phyloP scores from a whole-genome alignment of 768 basidiomycete species.

The Dentipellis fragilis region DNA sequence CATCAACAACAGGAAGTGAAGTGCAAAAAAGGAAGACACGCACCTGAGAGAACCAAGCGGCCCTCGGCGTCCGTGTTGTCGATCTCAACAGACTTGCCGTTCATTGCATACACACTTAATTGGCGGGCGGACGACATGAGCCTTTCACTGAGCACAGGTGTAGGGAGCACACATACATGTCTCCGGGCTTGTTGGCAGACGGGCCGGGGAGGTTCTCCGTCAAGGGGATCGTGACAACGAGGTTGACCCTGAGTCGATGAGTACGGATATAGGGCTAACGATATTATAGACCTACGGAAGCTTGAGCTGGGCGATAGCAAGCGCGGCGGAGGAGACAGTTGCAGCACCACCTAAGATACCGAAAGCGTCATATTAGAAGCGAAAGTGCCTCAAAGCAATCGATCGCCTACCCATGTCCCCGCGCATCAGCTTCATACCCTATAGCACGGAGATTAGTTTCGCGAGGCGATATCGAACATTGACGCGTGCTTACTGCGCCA shows the following conservation, averaged over 20 bases:
- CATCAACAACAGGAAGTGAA: no score
- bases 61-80: slow-evolving; percentile 87
- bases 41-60: slow-evolving; percentile 56
- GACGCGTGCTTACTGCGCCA: slow-evolving; percentile 35
- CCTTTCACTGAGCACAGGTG: not conserved
- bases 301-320: slow-evolving; percentile 72
- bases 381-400: not conserved
- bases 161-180: slow-evolving; percentile 43
- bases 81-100: slow-evolving; percentile 78
- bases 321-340: slow-evolving; percentile 57
- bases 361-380: not conserved
- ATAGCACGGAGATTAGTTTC: not conserved
- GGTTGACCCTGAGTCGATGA: slow-evolving; percentile 46
- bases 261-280: no score
- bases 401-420: slow-evolving; percentile 66
- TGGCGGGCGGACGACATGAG: not conserved
- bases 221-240: slow-evolving; percentile 63
- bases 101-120: slow-evolving; percentile 71
- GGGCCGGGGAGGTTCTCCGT: slow-evolving; percentile 82
- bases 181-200: slow-evolving; percentile 64
- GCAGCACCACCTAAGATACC: slow-evolving; percentile 61
- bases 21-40: slow-evolving; percentile 8
- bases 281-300: slow-evolving; percentile 52
- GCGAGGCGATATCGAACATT: not conserved
- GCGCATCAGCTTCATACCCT: slow-evolving; percentile 81